phyloP scores from a whole-genome alignment of 371 early-diverging fungal genomes.

The Zancudomyces culisetae region DNA sequence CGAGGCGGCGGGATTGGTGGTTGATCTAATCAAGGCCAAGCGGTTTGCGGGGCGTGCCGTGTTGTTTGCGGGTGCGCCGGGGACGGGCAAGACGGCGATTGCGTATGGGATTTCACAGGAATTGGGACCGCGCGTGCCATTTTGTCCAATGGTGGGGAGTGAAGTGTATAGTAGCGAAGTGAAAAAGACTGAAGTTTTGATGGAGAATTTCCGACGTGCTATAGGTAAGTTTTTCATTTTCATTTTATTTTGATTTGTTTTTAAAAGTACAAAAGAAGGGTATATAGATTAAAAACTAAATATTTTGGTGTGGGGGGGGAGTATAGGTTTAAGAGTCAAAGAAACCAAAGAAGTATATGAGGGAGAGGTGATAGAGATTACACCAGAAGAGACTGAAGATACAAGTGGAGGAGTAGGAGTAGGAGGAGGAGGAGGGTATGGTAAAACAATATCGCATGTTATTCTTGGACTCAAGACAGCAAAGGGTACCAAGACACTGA shows the following conservation, averaged over 20 bases:
- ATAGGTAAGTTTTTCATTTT: conserved; percentile 32
- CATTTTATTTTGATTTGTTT: background rate
- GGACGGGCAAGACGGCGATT: conserved; percentile 87
- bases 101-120: conserved; percentile 91
- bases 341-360: conserved; percentile 98
- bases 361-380: conserved; percentile 97
- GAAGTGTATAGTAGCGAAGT: conserved; percentile 95
- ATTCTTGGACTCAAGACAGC: conserved; percentile 93
- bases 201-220: conserved; percentile 95
- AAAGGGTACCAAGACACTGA: conserved; percentile 95
- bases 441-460: conserved; percentile 88
- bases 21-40: conserved; percentile 82
- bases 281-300: too few species aligned
- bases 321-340: conserved; percentile 64
- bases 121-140: conserved; percentile 92
- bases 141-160: conserved; percentile 94
- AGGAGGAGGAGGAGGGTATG: too few species aligned
- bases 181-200: conserved; percentile 96
- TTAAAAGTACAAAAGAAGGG: too few species aligned
- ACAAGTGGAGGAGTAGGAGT: conserved; percentile 61
- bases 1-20: conserved; percentile 85
- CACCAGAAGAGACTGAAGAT: conserved; percentile 89
- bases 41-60: conserved; percentile 95
- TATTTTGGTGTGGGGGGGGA: too few species aligned
- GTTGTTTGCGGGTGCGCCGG: conserved; percentile 92